Conservation (phyloP, 2,329 filamentous ascomycete genomes). For the Tolypocladium inflatum region DNA sequence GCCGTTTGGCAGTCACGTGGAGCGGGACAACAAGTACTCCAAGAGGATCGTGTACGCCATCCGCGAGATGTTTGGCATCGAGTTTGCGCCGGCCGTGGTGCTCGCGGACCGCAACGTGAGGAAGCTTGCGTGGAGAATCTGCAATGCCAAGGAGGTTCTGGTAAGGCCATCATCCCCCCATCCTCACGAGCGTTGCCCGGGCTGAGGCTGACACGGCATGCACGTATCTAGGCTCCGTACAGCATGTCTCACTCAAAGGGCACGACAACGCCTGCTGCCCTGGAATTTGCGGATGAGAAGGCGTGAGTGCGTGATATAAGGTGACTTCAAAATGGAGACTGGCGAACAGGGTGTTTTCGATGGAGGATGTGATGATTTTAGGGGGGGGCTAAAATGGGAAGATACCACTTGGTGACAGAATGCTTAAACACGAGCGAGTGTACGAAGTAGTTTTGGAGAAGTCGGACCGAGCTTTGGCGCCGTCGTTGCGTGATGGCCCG, state of each 20-base stretch:
- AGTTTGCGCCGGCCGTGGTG: slow-evolving; percentile 88
- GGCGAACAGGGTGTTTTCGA: not conserved
- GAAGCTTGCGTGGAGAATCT: slow-evolving; percentile 89
- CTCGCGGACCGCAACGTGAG: slow-evolving; percentile 82
- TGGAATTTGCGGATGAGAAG: slow-evolving; percentile 25
- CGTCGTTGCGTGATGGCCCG: not conserved
- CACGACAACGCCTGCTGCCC: slow-evolving; percentile 46
- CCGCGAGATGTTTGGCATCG: slow-evolving; percentile 92
- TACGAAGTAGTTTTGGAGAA: not conserved
- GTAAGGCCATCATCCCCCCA: slow-evolving; percentile 39
- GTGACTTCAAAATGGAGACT: not conserved
- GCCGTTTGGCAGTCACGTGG: slow-evolving; percentile 74
- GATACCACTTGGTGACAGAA: not conserved
- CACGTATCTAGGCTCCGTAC: slow-evolving; percentile 49
- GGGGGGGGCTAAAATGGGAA: not conserved
- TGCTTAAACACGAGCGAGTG: not conserved
- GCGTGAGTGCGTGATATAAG: not conserved
- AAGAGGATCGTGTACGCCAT: slow-evolving; percentile 89
- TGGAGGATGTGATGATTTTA: not conserved
- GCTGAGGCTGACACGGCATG: not conserved
- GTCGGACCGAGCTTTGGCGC: not conserved
- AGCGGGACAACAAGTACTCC: slow-evolving; percentile 81
- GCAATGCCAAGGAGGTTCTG: slow-evolving; percentile 89
- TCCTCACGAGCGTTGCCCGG: not conserved
- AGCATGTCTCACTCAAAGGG: slow-evolving; percentile 60